Evolutionary conservation across 805 yeast species (phyloP).

Genomic region (Candida nanaspora): DNA sequence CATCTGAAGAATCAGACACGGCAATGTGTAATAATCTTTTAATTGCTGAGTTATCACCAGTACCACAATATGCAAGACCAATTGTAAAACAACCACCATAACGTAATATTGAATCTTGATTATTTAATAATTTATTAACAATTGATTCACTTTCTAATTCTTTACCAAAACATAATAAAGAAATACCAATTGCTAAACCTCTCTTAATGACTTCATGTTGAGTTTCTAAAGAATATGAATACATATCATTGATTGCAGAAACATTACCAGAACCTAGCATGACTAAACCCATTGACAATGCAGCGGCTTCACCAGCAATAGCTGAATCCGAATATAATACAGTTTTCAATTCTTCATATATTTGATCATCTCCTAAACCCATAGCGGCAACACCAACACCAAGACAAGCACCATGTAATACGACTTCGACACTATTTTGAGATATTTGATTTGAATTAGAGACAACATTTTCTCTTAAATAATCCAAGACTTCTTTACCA

Average conservation of each 20-base stretch:
- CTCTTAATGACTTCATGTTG: constrained; percentile 93
- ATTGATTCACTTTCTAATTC: constrained; percentile 72
- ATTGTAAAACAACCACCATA: constrained; percentile 95
- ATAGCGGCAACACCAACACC: constrained; percentile 96
- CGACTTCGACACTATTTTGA: constrained; percentile 63
- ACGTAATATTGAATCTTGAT: constrained; percentile 78
- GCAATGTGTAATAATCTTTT: constrained; percentile 84
- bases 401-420: constrained; percentile 90
- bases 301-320: constrained; percentile 93
- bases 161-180: constrained; percentile 77
- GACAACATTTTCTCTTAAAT: constrained; percentile 63
- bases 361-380: constrained; percentile 71
- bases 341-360: constrained; percentile 76
- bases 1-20: constrained; percentile 93
- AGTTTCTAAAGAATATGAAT: constrained; percentile 87
- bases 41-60: constrained; percentile 85
- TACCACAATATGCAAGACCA: constrained; percentile 95
- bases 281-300: constrained; percentile 89
- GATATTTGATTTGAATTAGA: constrained; percentile 38
- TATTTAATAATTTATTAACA: constrained; percentile 59
- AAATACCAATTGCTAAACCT: constrained; percentile 86
- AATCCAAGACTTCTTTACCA: constrained; percentile 80
- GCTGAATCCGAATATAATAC: constrained; percentile 88
- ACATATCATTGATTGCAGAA: constrained; percentile 67
- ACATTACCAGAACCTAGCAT: constrained; percentile 87